These are phyloP conservation scores for Berberis vulgaris DNA, from an alignment of 164 flowering plant genomes.

Conservation along the genomic window DNA sequence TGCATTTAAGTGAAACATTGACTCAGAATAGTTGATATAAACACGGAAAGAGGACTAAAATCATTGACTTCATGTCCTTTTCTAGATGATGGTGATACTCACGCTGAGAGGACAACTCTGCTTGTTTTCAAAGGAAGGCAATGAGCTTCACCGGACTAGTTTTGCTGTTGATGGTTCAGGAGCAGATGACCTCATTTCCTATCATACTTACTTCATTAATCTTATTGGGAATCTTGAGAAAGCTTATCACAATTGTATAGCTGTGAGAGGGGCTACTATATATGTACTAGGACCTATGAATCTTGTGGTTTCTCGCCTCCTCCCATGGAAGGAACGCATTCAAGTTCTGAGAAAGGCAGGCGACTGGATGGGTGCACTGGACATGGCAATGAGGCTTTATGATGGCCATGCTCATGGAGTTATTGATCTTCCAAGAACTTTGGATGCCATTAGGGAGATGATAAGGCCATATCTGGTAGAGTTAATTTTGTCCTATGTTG, in stretches of 20 bases:
- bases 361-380: slow-evolving; percentile 99
- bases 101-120: slow-evolving; percentile 68
- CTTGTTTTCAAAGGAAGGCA: slow-evolving; percentile 78
- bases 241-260: slow-evolving; percentile 78
- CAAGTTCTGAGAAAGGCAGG: slow-evolving; percentile 88
- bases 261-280: slow-evolving; percentile 80
- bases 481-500: slow-evolving; percentile 77
- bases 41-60: background rate
- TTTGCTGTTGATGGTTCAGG: slow-evolving; percentile 49
- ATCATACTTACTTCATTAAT: slow-evolving; percentile 71
- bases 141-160: slow-evolving; percentile 77
- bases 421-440: slow-evolving; percentile 79
- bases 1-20: background rate
- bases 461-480: slow-evolving; percentile 82
- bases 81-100: slow-evolving; percentile 91
- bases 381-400: slow-evolving; percentile 92
- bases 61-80: slow-evolving; percentile 2
- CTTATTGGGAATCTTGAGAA: slow-evolving; percentile 87
- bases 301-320: slow-evolving; percentile 82
- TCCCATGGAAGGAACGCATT: slow-evolving; percentile 94
- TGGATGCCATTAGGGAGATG: slow-evolving; percentile 53
- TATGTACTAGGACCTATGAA: slow-evolving; percentile 72
- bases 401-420: slow-evolving; percentile 97
- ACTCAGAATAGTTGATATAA: background rate
- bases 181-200: slow-evolving; percentile 66